Base-by-base conservation (phyloP, 441 rosid species). In the Jatropha podagrica region DNA sequence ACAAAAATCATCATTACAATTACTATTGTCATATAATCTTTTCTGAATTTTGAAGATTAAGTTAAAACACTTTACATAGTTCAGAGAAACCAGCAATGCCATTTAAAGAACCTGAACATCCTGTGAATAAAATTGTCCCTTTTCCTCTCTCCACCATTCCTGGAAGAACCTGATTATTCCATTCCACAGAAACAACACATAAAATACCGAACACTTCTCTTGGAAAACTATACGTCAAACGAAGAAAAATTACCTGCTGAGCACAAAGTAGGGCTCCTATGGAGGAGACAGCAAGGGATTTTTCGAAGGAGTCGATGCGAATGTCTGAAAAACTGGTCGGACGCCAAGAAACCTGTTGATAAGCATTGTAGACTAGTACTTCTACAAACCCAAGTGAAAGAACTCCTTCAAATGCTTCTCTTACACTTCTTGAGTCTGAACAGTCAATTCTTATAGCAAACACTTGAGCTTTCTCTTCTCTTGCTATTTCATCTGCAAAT, bases 391-490 rank as follows among this genome's bases (percentile, higher is more conserved):
- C 99, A 58, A 95, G 89, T 0, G 99, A 95, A 23, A 93, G 88
- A 42, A 95, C 98, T 41, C 98, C 98, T 85, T 95, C 98, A 71
- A 95, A 95, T 37, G 99, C 99, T 84, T 93, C 97, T 81, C 90
- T 87, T 63, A 93, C 88, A 72, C 99, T 95, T 80, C 87, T 89
- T 17, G 88, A 81, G 59, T 91, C 97, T 63, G 95, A 88, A 79
- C 99, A 95, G 81, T 95, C 97, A 7, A 95, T 95, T 79, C 96
- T 86, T 75, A 95, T 95, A 0, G 99, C 99, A 83, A 91, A 95
- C 42, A 95, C 98, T 83, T 91, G 99, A 2, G 95, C 86, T 79
- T 91, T 95, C 83, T 90, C 97, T 79, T 93, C 97, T 79, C 98
- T 89, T 1, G 99, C 99, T 82, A 95, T 95, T 85, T 95, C 99